Percentiles rank a stretch among this genome's conserved stretches.
These are phyloP conservation scores for Elaphomyces granulatus DNA, from an alignment of 495 filamentous ascomycete genomes.

Conservation along the genomic window DNA sequence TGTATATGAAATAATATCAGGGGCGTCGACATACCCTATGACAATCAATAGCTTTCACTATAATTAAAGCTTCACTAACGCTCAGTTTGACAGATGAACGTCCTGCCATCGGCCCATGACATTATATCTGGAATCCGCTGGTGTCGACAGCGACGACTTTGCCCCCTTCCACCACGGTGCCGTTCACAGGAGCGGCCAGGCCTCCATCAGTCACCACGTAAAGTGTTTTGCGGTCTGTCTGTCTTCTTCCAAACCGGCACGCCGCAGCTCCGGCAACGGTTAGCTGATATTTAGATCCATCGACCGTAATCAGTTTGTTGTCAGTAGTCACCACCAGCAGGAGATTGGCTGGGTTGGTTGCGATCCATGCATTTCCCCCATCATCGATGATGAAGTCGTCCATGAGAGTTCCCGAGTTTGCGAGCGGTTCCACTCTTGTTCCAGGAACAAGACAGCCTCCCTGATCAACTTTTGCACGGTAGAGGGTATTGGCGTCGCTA, in stretches of 20 bases:
- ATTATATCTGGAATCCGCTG: too few relatives aligned
- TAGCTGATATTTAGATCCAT: constrained; percentile 12
- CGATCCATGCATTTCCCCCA: constrained; percentile 23
- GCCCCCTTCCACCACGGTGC: constrained; percentile 13
- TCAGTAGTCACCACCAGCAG: constrained; percentile 12
- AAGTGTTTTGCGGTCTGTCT: constrained; percentile 9
- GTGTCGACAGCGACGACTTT: constrained; percentile 18
- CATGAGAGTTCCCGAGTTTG: constrained; percentile 14
- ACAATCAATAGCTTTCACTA: too few relatives aligned
- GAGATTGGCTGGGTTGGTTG: constrained; percentile 15
- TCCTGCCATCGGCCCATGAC: too few relatives aligned
- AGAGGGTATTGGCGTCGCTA: constrained; percentile 15
- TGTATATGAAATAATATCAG: too few relatives aligned
- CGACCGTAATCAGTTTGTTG: constrained; percentile 14
- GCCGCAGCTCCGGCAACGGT: constrained; percentile 14
- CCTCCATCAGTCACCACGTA: constrained; percentile 19
- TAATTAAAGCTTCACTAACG: too few relatives aligned
- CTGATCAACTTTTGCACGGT: constrained; percentile 15
- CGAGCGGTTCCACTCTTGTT: constrained; percentile 13
- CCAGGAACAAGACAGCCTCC: constrained; percentile 11
- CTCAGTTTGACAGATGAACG: too few relatives aligned
- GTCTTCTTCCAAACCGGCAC: constrained; percentile 8
- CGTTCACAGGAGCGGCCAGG: constrained; percentile 13
- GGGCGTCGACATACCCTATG: too few relatives aligned
- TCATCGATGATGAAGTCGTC: constrained; percentile 20